A percentile compares a stretch with the other conserved stretches of the same genome.
Conservation (phyloP, 331 rosid species). For the Prunus yedoensis region DNA sequence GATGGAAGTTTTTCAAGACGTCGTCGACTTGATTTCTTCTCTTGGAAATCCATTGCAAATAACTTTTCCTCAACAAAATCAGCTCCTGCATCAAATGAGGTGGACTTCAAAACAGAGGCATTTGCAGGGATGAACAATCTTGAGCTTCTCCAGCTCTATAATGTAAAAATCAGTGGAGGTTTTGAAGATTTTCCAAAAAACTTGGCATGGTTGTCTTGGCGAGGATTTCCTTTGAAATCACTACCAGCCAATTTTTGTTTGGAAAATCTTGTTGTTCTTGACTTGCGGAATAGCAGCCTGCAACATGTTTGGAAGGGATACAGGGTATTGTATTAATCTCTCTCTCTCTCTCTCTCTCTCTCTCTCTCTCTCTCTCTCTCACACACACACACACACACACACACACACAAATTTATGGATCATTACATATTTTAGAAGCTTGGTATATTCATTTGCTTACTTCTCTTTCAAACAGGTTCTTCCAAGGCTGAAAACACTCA, state of each 20-base stretch:
- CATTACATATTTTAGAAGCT: neutral
- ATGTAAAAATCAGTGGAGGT: neutral
- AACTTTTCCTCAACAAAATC: neutral
- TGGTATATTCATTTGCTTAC: neutral
- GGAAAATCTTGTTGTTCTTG: neutral
- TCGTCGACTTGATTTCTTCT: neutral
- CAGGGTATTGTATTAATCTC: slow-evolving; percentile 6
- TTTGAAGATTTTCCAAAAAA: neutral
- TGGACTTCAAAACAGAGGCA: neutral
- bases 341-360: slow-evolving; percentile 3
- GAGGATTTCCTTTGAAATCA: neutral
- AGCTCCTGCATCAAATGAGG: neutral
- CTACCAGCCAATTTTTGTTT: neutral
- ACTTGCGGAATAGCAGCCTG: neutral
- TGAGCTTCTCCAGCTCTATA: neutral
- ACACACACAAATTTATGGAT: neutral
- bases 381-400: too few relatives aligned
- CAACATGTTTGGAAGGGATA: slow-evolving; percentile 10
- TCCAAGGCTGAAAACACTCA: neutral
- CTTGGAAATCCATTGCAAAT: neutral
- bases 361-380: too few relatives aligned
- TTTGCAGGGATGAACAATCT: neutral
- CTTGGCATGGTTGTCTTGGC: neutral
- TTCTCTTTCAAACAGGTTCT: neutral
- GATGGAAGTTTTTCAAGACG: neutral